These are phyloP conservation scores for Candida pseudoviswanathii DNA, from an alignment of 1,139 yeast species.

Conservation along the genomic window DNA sequence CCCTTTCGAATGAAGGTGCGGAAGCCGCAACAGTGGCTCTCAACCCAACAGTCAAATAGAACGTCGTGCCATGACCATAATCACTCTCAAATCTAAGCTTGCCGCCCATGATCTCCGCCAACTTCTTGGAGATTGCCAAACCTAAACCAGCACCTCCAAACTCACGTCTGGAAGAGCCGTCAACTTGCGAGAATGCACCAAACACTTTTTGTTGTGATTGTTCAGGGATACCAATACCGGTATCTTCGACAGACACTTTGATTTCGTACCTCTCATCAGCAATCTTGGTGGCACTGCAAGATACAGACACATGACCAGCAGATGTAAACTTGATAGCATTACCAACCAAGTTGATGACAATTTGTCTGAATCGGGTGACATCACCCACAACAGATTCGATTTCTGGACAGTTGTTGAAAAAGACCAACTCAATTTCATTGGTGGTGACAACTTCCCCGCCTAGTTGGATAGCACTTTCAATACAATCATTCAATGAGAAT, in stretches of 20 bases:
- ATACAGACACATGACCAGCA: constrained; percentile 48
- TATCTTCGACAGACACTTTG: constrained; percentile 48
- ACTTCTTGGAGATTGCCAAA: constrained; percentile 57
- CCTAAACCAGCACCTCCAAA: constrained; percentile 67
- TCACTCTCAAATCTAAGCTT: constrained; percentile 50
- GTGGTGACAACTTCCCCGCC: constrained; percentile 55
- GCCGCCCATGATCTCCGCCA: constrained; percentile 64
- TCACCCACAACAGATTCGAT: constrained; percentile 52
- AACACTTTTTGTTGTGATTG: constrained; percentile 51
- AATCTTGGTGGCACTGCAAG: constrained; percentile 32
- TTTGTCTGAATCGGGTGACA: constrained; percentile 53
- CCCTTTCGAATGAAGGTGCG: constrained; percentile 19
- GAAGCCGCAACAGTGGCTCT: constrained; percentile 17
- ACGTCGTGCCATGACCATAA: constrained; percentile 56
- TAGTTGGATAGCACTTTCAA: constrained; percentile 54
- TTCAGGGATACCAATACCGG: constrained; percentile 65
- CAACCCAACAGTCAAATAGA: constrained; percentile 37
- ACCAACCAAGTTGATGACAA: constrained; percentile 56
- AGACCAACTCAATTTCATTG: constrained; percentile 51
- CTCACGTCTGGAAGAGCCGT: constrained; percentile 57
- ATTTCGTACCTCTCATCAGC: constrained; percentile 44
- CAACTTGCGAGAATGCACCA: constrained; percentile 63
- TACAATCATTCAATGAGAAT: constrained; percentile 53
- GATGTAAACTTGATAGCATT: constrained; percentile 60
- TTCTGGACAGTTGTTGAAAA: constrained; percentile 45